Conservation (phyloP, 1,139 yeast genomes). For the Taphrina betulina region DNA sequence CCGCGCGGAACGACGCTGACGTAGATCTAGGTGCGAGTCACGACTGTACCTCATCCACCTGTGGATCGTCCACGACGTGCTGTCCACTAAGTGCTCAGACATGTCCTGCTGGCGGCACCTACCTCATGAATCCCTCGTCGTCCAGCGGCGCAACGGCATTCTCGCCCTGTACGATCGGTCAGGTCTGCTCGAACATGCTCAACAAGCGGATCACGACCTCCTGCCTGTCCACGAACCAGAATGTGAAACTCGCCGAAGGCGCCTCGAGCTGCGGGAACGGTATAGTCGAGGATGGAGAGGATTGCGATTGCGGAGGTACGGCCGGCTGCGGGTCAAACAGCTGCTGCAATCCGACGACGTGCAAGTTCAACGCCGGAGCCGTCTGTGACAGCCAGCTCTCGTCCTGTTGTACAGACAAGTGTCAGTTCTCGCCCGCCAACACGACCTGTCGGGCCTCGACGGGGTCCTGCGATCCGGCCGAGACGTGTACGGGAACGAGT, state of each 20-base stretch:
- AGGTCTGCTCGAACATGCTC: conserved; percentile 44
- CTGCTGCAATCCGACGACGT: conserved; percentile 47
- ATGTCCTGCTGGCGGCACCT: conserved; percentile 45
- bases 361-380: conserved; percentile 44
- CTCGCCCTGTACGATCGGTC: conserved; percentile 46
- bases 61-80: conserved; percentile 43
- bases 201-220: conserved; percentile 43
- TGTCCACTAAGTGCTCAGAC: conserved; percentile 44
- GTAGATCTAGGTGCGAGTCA: conserved; percentile 48
- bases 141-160: conserved; percentile 42
- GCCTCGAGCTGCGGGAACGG: conserved; percentile 48
- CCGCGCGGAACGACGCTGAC: no score
- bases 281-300: conserved; percentile 48
- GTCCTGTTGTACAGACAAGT: conserved; percentile 43
- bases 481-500: conserved; percentile 46
- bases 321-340: conserved; percentile 44
- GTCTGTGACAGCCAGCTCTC: conserved; percentile 47
- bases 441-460: conserved; percentile 44
- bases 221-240: conserved; percentile 45
- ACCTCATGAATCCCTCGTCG: conserved; percentile 47
- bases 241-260: conserved; percentile 42
- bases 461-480: conserved; percentile 47
- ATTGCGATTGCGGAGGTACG: conserved; percentile 48
- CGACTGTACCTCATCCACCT: conserved; percentile 46
- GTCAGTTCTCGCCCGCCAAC: conserved; percentile 43